A percentile compares a stretch with the other conserved stretches of the same genome.
phyloP scores from a whole-genome alignment of 1,139 yeast genomes.

The Kurtzmaniella quercitrusa region DNA sequence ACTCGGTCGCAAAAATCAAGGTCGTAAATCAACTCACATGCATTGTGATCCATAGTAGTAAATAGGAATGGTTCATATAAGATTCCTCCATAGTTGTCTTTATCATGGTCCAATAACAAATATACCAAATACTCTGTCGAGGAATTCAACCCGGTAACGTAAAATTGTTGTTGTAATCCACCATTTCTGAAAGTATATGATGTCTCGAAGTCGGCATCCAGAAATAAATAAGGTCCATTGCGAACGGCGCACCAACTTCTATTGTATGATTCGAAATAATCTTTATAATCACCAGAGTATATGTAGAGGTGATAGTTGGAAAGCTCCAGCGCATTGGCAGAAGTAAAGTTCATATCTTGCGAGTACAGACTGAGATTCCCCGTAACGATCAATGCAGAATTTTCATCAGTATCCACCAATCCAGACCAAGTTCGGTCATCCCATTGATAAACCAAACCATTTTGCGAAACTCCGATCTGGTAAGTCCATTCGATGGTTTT shows the following conservation, averaged over 20 bases:
- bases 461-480: constrained; percentile 67
- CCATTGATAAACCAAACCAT: constrained; percentile 66
- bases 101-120: constrained; percentile 44
- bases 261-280: constrained; percentile 40
- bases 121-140: constrained; percentile 67
- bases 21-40: constrained; percentile 73
- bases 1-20: constrained; percentile 75
- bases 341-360: constrained; percentile 13
- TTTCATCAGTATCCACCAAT: constrained; percentile 70
- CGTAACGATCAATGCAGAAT: constrained; percentile 65
- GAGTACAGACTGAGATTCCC: constrained; percentile 44
- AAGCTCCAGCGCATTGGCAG: constrained; percentile 22
- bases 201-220: constrained; percentile 22
- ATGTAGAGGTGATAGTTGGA: constrained; percentile 44
- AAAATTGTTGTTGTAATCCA: constrained; percentile 56
- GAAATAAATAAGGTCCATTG: constrained; percentile 38
- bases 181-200: constrained; percentile 48
- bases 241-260: constrained; percentile 74
- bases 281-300: constrained; percentile 38
- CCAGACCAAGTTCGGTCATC: constrained; percentile 56
- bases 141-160: constrained; percentile 54
- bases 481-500: constrained; percentile 49
- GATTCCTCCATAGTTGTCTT: constrained; percentile 54
- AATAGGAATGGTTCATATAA: constrained; percentile 59
- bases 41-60: constrained; percentile 49